A percentile compares a stretch with the other conserved stretches of the same genome.
Conservation (phyloP, 495 filamentous ascomycete genomes). For the Collariella sp. region DNA sequence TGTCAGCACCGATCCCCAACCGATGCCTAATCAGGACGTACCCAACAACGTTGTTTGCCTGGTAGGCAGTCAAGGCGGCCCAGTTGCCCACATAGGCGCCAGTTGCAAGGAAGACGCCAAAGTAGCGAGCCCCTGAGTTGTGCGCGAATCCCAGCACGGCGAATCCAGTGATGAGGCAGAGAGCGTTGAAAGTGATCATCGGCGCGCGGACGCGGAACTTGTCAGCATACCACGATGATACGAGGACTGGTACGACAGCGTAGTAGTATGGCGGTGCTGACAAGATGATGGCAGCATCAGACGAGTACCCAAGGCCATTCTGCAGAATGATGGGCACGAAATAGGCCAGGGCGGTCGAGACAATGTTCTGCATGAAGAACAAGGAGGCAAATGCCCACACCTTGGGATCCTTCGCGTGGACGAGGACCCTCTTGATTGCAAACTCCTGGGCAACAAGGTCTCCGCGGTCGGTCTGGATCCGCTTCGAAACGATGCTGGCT, state of each 20-base stretch:
- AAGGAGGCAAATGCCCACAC: constrained; percentile 63
- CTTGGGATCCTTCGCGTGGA: constrained; percentile 57
- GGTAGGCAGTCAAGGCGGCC: constrained; percentile 67
- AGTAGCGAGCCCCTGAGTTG: constrained; percentile 61
- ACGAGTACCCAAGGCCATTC: constrained; percentile 61
- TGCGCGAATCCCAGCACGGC: constrained; percentile 62
- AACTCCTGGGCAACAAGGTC: constrained; percentile 58
- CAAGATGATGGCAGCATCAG: constrained; percentile 58
- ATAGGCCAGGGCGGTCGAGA: constrained; percentile 59
- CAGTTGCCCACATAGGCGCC: constrained; percentile 75
- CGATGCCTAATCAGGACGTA: not conserved
- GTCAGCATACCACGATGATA: constrained; percentile 63
- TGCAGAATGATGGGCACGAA: constrained; percentile 67
- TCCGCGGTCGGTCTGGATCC: constrained; percentile 56
- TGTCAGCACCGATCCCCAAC: constrained; percentile 12
- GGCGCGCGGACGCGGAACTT: constrained; percentile 55
- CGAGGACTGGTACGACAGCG: constrained; percentile 58
- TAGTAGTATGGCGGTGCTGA: constrained; percentile 74
- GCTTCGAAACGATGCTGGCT: constrained; percentile 44
- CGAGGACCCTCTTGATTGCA: constrained; percentile 48
- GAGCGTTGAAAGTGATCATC: constrained; percentile 63
- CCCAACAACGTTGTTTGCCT: constrained; percentile 59
- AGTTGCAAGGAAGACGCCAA: constrained; percentile 66
- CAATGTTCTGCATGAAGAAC: constrained; percentile 68
- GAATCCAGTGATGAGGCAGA: constrained; percentile 64